These are phyloP conservation scores for Dalechampia spathulata DNA, from an alignment of 441 rosid genomes.

Conservation along the genomic window DNA sequence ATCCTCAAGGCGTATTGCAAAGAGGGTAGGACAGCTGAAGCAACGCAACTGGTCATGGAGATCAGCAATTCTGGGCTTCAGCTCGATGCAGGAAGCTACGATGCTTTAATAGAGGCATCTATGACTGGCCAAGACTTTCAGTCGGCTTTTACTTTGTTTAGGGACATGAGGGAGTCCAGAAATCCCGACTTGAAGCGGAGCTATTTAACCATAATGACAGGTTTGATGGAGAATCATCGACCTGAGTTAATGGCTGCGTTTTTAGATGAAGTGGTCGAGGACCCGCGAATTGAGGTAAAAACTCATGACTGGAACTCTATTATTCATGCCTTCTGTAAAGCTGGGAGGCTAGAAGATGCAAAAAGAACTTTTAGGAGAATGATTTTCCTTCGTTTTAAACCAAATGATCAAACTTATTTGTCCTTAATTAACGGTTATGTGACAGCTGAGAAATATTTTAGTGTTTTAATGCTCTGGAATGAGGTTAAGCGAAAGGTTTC, in stretches of 20 bases:
- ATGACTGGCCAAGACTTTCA: constrained; percentile 88
- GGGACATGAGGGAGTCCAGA: constrained; percentile 82
- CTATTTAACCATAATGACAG: constrained; percentile 83
- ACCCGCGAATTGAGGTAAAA: constrained; percentile 77
- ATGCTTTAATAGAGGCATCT: constrained; percentile 71
- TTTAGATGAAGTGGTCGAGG: constrained; percentile 83
- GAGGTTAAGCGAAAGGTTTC: constrained; percentile 71
- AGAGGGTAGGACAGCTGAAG: constrained; percentile 78
- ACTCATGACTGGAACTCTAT: constrained; percentile 97
- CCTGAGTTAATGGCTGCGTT: constrained; percentile 93
- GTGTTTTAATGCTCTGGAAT: constrained; percentile 70
- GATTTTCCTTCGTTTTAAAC: constrained; percentile 68
- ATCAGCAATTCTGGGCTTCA: constrained; percentile 66
- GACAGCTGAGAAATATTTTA: constrained; percentile 66
- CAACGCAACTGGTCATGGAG: constrained; percentile 83
- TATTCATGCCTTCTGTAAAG: constrained; percentile 88
- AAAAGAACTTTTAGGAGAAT: constrained; percentile 85
- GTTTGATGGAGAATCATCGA: constrained; percentile 79
- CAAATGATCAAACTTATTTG: constrained; percentile 79
- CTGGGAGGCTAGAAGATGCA: constrained; percentile 76
- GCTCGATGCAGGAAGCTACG: constrained; percentile 52
- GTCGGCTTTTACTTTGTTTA: constrained; percentile 79
- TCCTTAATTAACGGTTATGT: constrained; percentile 79
- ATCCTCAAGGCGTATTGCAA: constrained; percentile 77
- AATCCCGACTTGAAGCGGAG: constrained; percentile 54